Evolutionary conservation across 179 eudicot species (phyloP).

Genomic region (Carnegiea gigantea): DNA sequence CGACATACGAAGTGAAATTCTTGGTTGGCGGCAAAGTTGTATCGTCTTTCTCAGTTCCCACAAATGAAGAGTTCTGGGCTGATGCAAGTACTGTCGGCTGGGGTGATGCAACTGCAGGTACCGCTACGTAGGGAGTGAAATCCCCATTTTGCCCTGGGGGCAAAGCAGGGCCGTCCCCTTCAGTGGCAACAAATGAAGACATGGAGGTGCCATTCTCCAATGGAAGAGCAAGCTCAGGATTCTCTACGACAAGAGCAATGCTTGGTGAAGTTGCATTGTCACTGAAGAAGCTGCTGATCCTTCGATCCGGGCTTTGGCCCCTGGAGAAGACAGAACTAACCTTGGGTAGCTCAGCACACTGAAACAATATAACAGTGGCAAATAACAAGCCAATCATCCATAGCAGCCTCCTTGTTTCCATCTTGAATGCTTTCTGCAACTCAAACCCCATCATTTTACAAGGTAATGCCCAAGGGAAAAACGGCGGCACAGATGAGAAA

Average conservation of each 20-base stretch:
- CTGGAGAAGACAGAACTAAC: slow-evolving; percentile 47
- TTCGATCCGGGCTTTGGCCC: slow-evolving; percentile 16
- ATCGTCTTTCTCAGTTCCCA: too few species aligned
- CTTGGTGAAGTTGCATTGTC: slow-evolving; percentile 13
- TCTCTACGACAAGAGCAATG: slow-evolving; percentile 11
- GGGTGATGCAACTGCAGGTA: too few species aligned
- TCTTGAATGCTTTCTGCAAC: slow-evolving; percentile 28
- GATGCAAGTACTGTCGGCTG: too few species aligned
- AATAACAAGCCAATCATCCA: slow-evolving; percentile 54
- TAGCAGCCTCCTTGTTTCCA: slow-evolving; percentile 52
- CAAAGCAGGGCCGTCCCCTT: too few species aligned
- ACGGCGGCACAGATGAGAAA: background rate
- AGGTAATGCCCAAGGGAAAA: background rate
- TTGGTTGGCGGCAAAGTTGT: background rate
- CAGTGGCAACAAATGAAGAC: background rate
- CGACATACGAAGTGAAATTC: background rate
- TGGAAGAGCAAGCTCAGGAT: slow-evolving; percentile 21
- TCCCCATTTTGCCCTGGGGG: too few species aligned
- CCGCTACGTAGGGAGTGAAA: too few species aligned
- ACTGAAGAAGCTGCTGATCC: background rate
- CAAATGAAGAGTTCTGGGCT: too few species aligned
- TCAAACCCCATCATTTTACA: slow-evolving; percentile 26
- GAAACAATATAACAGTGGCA: slow-evolving; percentile 42
- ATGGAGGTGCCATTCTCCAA: slow-evolving; percentile 18
- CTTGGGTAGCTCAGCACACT: slow-evolving; percentile 59